These are phyloP conservation scores for Candida arabinofermentans DNA, from an alignment of 805 yeast species.

Conservation along the genomic window DNA sequence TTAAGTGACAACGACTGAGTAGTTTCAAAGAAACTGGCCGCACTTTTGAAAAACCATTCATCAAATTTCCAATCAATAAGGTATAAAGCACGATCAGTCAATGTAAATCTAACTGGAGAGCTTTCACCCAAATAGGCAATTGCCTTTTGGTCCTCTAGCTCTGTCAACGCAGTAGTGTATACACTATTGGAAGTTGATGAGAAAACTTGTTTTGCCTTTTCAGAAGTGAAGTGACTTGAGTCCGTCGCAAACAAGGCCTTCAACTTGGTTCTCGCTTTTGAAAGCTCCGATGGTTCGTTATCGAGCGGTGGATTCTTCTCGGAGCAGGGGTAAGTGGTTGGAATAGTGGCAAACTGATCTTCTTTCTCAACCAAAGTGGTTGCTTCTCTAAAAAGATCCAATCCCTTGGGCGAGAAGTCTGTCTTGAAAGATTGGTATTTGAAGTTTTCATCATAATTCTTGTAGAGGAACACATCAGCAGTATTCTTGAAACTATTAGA, in stretches of 20 bases:
- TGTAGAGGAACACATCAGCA: conserved; percentile 27
- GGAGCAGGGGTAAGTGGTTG: conserved; percentile 37
- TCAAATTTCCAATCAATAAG: conserved; percentile 38
- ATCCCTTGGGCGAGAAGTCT: conserved; percentile 22
- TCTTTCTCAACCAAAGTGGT: conserved; percentile 73
- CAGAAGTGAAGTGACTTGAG: conserved; percentile 42
- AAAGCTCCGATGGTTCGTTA: conserved; percentile 21
- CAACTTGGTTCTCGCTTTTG: conserved; percentile 38
- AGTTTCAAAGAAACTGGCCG: conserved; percentile 42
- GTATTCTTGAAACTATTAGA: conserved; percentile 30
- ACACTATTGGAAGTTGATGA: conserved; percentile 39
- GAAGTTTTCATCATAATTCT: conserved; percentile 43
- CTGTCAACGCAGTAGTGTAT: conserved; percentile 46
- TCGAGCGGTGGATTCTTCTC: conserved; percentile 4
- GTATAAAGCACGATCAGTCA: conserved; percentile 50
- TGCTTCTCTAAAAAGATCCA: conserved; percentile 43
- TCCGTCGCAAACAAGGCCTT: conserved; percentile 59
- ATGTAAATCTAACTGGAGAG: conserved; percentile 48
- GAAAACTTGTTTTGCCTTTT: conserved; percentile 45
- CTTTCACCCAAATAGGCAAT: conserved; percentile 44
- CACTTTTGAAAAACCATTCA: conserved; percentile 38
- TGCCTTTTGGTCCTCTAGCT: conserved; percentile 54
- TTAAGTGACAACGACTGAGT: conserved; percentile 39
- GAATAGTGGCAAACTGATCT: conserved; percentile 41
- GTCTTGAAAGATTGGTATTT: conserved; percentile 41